Conservation (phyloP, 2,329 filamentous ascomycete species). For the Acrocalymma vagum region DNA sequence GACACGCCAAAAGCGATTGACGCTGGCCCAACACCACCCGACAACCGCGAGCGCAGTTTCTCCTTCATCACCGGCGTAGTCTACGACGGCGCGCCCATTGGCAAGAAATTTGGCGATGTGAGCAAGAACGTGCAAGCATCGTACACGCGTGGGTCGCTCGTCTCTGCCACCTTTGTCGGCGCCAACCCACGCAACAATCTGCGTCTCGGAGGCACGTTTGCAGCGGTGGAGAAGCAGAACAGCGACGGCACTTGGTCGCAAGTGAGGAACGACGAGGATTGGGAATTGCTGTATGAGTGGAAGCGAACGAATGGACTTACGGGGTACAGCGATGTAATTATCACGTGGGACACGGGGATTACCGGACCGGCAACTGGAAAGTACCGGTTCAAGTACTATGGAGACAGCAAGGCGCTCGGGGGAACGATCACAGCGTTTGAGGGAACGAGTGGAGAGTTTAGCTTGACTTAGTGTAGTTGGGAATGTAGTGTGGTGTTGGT, state of each 20-base stretch:
- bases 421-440: conserved; percentile 70
- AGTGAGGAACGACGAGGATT: conserved; percentile 79
- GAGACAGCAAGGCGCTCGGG: conserved; percentile 76
- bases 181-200: conserved; percentile 93
- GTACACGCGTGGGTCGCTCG: conserved; percentile 68
- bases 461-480: conserved; percentile 13
- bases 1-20: conserved; percentile 43
- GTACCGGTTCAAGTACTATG: conserved; percentile 85
- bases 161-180: conserved; percentile 77
- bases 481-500: too few relatives aligned
- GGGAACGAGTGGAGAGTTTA: conserved; percentile 36
- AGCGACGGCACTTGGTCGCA: conserved; percentile 65
- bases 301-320: conserved; percentile 72
- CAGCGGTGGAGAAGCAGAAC: conserved; percentile 73
- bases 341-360: conserved; percentile 78
- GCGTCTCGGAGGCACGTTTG: conserved; percentile 78
- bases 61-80: conserved; percentile 84
- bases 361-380: conserved; percentile 62
- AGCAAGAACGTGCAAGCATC: conserved; percentile 61
- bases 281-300: conserved; percentile 86
- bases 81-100: conserved; percentile 71
- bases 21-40: conserved; percentile 73
- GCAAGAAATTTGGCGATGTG: conserved; percentile 76
- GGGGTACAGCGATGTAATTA: conserved; percentile 78
- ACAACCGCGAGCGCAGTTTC: conserved; percentile 78